These are phyloP conservation scores for Houttuynia cordata DNA, from an alignment of 164 flowering plant genomes.

Conservation along the genomic window DNA sequence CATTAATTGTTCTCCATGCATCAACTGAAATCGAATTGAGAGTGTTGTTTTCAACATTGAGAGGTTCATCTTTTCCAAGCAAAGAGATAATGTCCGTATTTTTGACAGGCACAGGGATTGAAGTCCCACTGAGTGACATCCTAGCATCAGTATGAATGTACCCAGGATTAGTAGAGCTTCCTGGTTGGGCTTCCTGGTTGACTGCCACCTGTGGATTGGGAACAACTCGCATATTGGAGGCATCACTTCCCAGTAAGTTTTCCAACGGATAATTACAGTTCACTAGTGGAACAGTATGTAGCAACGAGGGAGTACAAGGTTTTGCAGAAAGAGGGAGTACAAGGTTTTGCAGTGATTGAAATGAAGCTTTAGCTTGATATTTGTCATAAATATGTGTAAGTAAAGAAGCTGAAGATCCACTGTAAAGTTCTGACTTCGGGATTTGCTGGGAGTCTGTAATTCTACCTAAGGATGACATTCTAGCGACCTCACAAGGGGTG, in stretches of 20 bases:
- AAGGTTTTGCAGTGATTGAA: constrained; percentile 11
- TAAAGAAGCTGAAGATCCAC: constrained; percentile 21
- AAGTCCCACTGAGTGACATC: not conserved
- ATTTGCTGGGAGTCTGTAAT: constrained; percentile 18
- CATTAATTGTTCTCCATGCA: constrained; percentile 9
- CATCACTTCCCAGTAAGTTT: constrained; percentile 12
- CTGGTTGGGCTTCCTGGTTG: constrained; percentile 10
- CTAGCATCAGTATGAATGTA: not conserved
- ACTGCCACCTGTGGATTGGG: constrained; percentile 19
- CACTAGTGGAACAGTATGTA: constrained; percentile 5
- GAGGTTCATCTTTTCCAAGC: constrained; percentile 16
- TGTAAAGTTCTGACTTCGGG: constrained; percentile 14
- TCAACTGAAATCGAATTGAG: constrained; percentile 10
- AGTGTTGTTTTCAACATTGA: constrained; percentile 5
- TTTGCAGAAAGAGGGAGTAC: constrained; percentile 6
- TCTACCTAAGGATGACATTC: constrained; percentile 8
- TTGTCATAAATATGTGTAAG: constrained; percentile 11
- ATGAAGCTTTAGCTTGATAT: constrained; percentile 13
- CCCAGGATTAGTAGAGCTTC: constrained; percentile 1
- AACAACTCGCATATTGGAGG: constrained; percentile 24
- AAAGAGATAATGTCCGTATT: constrained; percentile 3
- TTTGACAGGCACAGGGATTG: not conserved
- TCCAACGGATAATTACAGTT: constrained; percentile 12
- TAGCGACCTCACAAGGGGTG: constrained; percentile 5
- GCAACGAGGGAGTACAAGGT: constrained; percentile 11